Percentiles rank a stretch among this genome's conserved stretches.
Conservation (phyloP, 495 filamentous ascomycete species). For the Xylaria grammica region DNA sequence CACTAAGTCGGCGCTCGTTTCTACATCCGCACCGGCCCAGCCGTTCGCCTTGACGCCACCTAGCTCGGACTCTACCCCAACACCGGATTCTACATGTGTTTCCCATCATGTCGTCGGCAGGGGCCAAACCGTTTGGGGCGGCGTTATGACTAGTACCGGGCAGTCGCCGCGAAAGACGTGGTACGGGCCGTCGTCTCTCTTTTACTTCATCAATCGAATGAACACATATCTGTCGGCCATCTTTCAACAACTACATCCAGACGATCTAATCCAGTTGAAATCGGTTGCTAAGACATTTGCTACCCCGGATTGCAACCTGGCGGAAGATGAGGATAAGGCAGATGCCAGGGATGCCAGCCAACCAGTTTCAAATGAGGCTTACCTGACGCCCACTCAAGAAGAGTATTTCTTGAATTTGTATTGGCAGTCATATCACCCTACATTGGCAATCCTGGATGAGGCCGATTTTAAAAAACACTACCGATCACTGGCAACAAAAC, state of each 20-base stretch:
- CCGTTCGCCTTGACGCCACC: constrained; percentile 23
- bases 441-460: constrained; percentile 51
- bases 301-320: constrained; percentile 24
- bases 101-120: constrained; percentile 8
- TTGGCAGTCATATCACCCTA: constrained; percentile 55
- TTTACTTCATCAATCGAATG: constrained; percentile 46
- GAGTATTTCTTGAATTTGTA: constrained; percentile 55
- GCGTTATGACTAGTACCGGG: constrained; percentile 37
- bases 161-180: constrained; percentile 37
- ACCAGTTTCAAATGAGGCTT: constrained; percentile 22
- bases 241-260: constrained; percentile 36
- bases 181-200: constrained; percentile 48
- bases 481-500: constrained; percentile 49
- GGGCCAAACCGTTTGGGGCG: constrained; percentile 28
- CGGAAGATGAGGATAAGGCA: constrained; percentile 18
- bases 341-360: constrained; percentile 14
- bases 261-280: constrained; percentile 27
- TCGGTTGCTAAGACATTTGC: constrained; percentile 22
- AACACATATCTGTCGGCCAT: constrained; percentile 38
- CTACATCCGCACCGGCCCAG: not conserved
- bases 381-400: constrained; percentile 47
- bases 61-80: constrained; percentile 9
- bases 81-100: constrained; percentile 6
- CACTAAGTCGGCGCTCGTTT: not conserved
- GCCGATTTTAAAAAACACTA: constrained; percentile 54